Evolutionary conservation across 345 rosid genomes (phyloP), one percentile per base, ranked within the genome.

Genomic region (Boechera retrofracta): DNA sequence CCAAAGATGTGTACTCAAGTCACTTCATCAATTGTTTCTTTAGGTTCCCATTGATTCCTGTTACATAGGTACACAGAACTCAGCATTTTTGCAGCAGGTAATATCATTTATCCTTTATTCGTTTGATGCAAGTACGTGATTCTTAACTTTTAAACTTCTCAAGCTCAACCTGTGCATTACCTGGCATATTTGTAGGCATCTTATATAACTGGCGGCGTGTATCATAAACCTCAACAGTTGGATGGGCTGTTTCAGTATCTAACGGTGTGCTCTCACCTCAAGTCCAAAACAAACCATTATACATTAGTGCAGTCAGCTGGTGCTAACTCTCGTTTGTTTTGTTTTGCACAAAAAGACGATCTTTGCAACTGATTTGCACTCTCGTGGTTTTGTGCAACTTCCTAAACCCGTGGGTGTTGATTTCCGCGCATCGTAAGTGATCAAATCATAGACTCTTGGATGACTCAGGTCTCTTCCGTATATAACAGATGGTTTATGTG

Each of bases 41-140:
- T 84, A 94, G 97, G 90, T 94, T 68, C 98, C 98, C 58, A 89
- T 92, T 76, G 98, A 92, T 82, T 92, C 92, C 26, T 92, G 97
- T 81, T 94, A 84, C 82, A 78, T 94, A 15, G 97, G 98, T 71
- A 67, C 82, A 56, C 92, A 89, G 66, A 90, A 85, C 85, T 92
- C 98, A 54, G 94, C 98, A 47, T 92, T 92, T 82, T 82, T 94
- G 68, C 98, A 90, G 85, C 98, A 94, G 95, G 98, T 90, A 81
- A 24, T 41, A 26, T 13, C 67, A 55, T 53, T 80, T 52, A 13
- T 35, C 56, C 5, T 66, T 12, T 15, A 42, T 64, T 67, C 2
- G 29, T 28, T 28, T 28, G 29, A 2, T 28, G 29, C 29, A 28
- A 2, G 29, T 28, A 2, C 3, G 0, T 28, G 29, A 28, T 28